These are phyloP conservation scores for Escovopsis weberi DNA, from an alignment of 2,329 filamentous ascomycete genomes.

Conservation along the genomic window DNA sequence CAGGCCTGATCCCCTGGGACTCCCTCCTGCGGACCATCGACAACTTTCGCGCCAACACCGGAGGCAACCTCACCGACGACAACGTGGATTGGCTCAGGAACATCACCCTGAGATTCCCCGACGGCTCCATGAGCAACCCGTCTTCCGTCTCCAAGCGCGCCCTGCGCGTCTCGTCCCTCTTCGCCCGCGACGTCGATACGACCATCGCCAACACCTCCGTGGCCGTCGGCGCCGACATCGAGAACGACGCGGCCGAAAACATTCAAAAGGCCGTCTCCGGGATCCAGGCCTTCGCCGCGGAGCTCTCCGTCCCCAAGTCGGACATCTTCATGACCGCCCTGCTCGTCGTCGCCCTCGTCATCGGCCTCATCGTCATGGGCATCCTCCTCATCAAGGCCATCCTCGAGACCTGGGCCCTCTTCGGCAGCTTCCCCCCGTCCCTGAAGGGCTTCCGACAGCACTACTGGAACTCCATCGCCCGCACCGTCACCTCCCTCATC, in stretches of 20 bases:
- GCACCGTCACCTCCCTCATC: conserved; percentile 80
- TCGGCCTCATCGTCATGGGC: conserved; percentile 69
- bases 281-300: conserved; percentile 70
- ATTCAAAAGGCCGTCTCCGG: conserved; percentile 45
- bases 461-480: conserved; percentile 87
- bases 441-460: conserved; percentile 80
- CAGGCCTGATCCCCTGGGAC: conserved; percentile 72
- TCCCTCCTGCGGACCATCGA: conserved; percentile 71
- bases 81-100: conserved; percentile 64
- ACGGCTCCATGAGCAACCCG: conserved; percentile 36
- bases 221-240: conserved; percentile 12
- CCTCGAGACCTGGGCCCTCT: conserved; percentile 82
- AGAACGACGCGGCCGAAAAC: conserved; percentile 7
- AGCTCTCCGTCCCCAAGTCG: conserved; percentile 69
- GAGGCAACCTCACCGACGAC: conserved; percentile 72
- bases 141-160: conserved; percentile 39
- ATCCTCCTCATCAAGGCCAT: conserved; percentile 85
- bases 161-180: conserved; percentile 27
- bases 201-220: conserved; percentile 23
- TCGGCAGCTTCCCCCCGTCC: conserved; percentile 67
- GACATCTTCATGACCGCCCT: conserved; percentile 96
- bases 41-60: conserved; percentile 62
- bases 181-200: conserved; percentile 36
- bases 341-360: conserved; percentile 72
- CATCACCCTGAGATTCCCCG: conserved; percentile 56